Conservation (phyloP, 2,329 filamentous ascomycete species). For the Botrytis galanthina region DNA sequence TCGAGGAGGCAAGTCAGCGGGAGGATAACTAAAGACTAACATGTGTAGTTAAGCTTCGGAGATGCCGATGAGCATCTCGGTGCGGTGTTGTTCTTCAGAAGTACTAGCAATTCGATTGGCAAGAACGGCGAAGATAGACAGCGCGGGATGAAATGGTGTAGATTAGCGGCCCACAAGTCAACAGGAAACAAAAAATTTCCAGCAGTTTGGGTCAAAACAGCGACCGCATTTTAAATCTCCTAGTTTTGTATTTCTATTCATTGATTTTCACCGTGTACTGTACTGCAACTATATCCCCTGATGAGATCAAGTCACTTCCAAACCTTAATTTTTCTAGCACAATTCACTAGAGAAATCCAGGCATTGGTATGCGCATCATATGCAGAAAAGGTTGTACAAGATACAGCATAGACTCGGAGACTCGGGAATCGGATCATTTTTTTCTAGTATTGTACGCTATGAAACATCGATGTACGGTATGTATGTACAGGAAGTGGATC, state of each 20-base stretch:
- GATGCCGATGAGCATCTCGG: neutral
- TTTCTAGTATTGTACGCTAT: neutral
- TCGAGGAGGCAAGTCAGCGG: neutral
- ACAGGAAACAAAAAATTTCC: neutral
- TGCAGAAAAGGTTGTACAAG: neutral
- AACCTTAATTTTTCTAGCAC: neutral
- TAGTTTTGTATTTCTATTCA: neutral
- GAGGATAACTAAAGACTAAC: neutral
- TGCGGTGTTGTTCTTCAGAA: neutral
- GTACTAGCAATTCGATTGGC: neutral
- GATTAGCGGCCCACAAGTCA: neutral
- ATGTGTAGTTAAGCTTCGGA: neutral
- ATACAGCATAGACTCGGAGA: constrained; percentile 1
- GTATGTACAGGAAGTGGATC: constrained; percentile 3
- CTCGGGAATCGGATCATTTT: constrained; percentile 16
- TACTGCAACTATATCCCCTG: neutral
- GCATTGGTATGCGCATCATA: neutral
- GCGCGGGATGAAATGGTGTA: neutral
- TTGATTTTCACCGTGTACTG: neutral
- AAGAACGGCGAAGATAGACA: neutral
- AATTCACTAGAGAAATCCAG: neutral
- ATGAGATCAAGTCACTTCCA: neutral
- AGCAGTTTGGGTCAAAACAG: neutral
- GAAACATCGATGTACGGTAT: neutral
- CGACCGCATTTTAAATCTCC: constrained; percentile 10